Conservation (phyloP, 495 filamentous ascomycete genomes). For the Tuber brumale region DNA sequence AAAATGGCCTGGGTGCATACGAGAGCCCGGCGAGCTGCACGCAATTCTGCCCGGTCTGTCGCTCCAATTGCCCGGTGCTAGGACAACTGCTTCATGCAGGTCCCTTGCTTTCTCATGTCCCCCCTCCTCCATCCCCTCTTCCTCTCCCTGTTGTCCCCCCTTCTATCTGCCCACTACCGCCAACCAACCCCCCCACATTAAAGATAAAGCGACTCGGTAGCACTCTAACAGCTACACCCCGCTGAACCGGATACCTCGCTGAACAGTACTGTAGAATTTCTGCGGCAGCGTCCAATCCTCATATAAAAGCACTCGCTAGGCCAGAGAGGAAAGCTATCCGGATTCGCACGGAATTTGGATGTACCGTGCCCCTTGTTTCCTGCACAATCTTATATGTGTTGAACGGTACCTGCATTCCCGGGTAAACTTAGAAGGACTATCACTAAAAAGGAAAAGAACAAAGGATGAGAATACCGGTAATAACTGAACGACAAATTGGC, state of each 20-base stretch:
- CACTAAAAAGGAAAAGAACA: background rate
- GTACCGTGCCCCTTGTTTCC: background rate
- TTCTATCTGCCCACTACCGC: background rate
- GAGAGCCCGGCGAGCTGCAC: background rate
- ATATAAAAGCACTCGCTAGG: background rate
- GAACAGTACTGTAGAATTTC: background rate
- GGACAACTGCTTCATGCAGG: background rate
- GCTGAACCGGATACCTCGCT: background rate
- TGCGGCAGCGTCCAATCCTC: background rate
- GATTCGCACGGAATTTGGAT: background rate
- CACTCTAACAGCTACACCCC: background rate
- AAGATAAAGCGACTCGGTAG: background rate
- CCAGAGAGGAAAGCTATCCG: background rate
- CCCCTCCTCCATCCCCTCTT: background rate
- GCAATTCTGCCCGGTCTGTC: background rate
- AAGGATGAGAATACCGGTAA: background rate
- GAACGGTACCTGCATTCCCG: background rate
- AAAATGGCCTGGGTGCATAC: background rate
- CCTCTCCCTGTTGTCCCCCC: background rate
- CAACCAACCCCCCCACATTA: background rate
- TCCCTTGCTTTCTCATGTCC: conserved; percentile 7
- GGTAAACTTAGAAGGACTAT: background rate
- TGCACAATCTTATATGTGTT: background rate
- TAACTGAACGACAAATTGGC: background rate
- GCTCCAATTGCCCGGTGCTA: background rate